These are phyloP conservation scores for Auriscalpium microsporum DNA, from an alignment of 768 basidiomycete species.

Conservation along the genomic window DNA sequence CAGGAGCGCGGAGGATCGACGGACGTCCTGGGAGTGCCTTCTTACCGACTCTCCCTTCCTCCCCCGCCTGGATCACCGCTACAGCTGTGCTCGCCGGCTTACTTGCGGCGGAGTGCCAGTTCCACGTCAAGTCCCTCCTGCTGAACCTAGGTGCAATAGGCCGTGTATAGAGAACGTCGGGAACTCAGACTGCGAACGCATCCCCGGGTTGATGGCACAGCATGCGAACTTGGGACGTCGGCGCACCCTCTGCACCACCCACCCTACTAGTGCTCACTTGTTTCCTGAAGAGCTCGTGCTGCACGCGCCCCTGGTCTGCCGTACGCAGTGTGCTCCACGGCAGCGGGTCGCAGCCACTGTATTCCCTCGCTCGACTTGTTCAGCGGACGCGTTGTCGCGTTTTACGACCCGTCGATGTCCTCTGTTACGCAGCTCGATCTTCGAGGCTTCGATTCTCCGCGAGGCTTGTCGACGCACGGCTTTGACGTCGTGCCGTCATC, in stretches of 20 bases:
- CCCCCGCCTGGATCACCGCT: background rate
- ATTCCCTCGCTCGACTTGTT: constrained; percentile 34
- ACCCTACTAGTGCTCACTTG: background rate
- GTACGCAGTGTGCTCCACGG: constrained; percentile 57
- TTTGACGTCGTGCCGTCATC: constrained; percentile 59
- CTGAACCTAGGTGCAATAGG: constrained; percentile 31
- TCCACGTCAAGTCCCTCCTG: constrained; percentile 40
- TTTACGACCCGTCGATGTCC: constrained; percentile 43
- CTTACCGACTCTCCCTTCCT: no score
- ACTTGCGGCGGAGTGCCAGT: constrained; percentile 36
- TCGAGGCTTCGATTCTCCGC: constrained; percentile 22
- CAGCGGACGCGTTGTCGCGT: constrained; percentile 42
- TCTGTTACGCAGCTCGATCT: constrained; percentile 34
- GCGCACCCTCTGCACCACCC: no score
- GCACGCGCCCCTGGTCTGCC: constrained; percentile 48
- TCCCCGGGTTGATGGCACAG: constrained; percentile 50
- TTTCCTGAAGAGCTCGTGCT: constrained; percentile 41
- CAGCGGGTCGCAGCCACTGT: constrained; percentile 41
- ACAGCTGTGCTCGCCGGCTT: constrained; percentile 30
- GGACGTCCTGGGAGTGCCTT: no score
- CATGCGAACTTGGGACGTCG: constrained; percentile 56
- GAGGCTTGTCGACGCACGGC: constrained; percentile 50
- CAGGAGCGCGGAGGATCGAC: no score
- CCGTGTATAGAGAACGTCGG: constrained; percentile 37
- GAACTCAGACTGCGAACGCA: constrained; percentile 38